phyloP scores from a whole-genome alignment of 2,329 filamentous ascomycete genomes.

The Aspergillus sp. region DNA sequence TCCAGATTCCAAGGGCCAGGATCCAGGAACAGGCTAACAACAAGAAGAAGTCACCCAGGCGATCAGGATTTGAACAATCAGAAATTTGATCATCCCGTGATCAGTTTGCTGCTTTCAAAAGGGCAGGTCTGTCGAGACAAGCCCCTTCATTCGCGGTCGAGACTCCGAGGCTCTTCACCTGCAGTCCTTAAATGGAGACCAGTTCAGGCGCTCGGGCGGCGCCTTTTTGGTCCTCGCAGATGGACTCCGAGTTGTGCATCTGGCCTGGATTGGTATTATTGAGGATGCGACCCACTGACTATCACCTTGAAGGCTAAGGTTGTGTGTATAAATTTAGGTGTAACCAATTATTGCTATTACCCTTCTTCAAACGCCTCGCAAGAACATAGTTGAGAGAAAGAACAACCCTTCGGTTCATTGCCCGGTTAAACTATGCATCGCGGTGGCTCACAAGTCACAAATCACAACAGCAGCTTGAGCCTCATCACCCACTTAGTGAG shows the following conservation, averaged over 20 bases:
- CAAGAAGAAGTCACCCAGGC: too few species aligned
- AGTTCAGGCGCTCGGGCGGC: too few species aligned
- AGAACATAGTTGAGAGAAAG: neutral
- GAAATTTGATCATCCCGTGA: conserved; percentile 1
- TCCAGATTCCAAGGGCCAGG: neutral
- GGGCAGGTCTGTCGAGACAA: conserved; percentile 8
- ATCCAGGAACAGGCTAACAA: neutral
- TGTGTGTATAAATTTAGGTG: neutral
- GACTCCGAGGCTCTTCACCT: neutral
- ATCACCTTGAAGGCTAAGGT: conserved; percentile 5
- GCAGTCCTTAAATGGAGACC: neutral
- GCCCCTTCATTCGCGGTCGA: neutral
- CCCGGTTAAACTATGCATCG: too few species aligned
- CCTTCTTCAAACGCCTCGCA: too few species aligned
- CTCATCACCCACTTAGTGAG: too few species aligned
- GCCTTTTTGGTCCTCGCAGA: neutral
- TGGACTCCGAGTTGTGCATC: conserved; percentile 1
- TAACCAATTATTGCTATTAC: neutral
- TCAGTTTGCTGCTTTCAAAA: neutral
- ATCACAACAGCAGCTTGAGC: too few species aligned
- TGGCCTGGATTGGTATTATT: conserved; percentile 1
- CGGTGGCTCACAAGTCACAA: too few species aligned
- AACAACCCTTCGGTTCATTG: too few species aligned
- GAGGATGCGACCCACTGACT: neutral
- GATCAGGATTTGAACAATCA: neutral